Conservation (phyloP, 2,329 filamentous ascomycete genomes). For the Bipolaris zeicola region DNA sequence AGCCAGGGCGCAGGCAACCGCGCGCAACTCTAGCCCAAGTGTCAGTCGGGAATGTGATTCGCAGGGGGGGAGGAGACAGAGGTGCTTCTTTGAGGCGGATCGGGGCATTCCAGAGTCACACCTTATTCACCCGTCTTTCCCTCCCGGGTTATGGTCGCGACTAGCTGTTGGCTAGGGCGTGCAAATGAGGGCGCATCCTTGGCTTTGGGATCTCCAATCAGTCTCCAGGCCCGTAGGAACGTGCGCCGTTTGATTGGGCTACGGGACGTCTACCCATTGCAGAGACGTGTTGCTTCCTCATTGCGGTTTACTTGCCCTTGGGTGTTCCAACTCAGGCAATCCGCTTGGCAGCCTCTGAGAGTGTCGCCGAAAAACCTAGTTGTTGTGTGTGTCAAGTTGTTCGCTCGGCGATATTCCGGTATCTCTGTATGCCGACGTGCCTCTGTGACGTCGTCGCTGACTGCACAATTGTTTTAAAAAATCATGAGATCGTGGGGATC, state of each 20-base stretch:
- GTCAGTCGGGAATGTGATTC: slow-evolving; percentile 19
- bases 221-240: slow-evolving; percentile 10
- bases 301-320: slow-evolving; percentile 12
- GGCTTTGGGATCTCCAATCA: slow-evolving; percentile 22
- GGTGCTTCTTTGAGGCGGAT: slow-evolving; percentile 5
- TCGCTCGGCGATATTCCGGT: slow-evolving; percentile 12
- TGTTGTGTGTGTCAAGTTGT: slow-evolving; percentile 10
- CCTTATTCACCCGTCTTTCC: slow-evolving; percentile 24
- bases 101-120: slow-evolving; percentile 11
- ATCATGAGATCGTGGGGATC: slow-evolving; percentile 17
- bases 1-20: not conserved
- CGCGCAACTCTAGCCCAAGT: slow-evolving; percentile 16
- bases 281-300: not conserved
- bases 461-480: slow-evolving; percentile 4
- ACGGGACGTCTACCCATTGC: slow-evolving; percentile 7
- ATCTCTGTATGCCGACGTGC: slow-evolving; percentile 1
- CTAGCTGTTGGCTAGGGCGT: slow-evolving; percentile 12
- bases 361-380: not conserved
- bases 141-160: slow-evolving; percentile 18
- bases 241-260: slow-evolving; percentile 28
- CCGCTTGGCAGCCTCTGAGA: slow-evolving; percentile 1
- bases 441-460: slow-evolving; percentile 9
- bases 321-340: slow-evolving; percentile 18
- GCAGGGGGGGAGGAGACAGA: slow-evolving; percentile 16
- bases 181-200: slow-evolving; percentile 8